Conservation (phyloP, 305 asterid species). For the Solanum hybrid region DNA sequence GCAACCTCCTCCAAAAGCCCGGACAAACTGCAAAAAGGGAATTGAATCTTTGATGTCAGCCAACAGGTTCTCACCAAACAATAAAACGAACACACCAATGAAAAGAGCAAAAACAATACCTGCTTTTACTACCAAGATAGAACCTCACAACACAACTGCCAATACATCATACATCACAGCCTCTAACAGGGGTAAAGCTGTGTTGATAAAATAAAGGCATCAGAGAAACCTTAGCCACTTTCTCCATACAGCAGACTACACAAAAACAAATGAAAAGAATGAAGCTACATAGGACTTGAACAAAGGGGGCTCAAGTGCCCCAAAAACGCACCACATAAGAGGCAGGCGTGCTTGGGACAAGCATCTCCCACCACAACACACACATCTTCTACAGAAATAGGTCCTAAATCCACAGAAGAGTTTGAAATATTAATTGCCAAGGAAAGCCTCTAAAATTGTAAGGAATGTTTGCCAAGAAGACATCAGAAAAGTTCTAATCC, state of each 20-base stretch:
- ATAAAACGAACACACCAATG: not conserved
- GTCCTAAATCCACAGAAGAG: not conserved
- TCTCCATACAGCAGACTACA: not conserved
- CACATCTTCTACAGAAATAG: conserved; percentile 2
- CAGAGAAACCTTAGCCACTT: not conserved
- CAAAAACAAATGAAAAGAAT: not conserved
- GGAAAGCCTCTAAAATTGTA: not conserved
- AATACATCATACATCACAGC: not conserved
- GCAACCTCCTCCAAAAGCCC: not conserved
- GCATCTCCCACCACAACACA: not conserved
- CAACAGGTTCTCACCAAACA: not conserved
- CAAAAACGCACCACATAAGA: not conserved
- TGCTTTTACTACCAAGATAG: not conserved
- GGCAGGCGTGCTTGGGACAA: not conserved
- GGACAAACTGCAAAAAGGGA: not conserved
- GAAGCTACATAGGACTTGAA: not conserved
- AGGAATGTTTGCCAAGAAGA: not conserved
- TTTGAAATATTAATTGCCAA: not conserved
- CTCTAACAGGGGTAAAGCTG: not conserved
- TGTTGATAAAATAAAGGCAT: conserved; percentile 1
- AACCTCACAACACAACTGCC: not conserved
- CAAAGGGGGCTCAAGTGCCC: not conserved
- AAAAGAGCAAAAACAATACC: not conserved
- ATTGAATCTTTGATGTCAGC: not conserved
- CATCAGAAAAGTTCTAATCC: not conserved